A percentile compares a stretch with the other conserved stretches of the same genome.
These are phyloP conservation scores for Cladosporium sphaerospermum DNA, from an alignment of 2,329 filamentous ascomycete genomes.

Conservation along the genomic window DNA sequence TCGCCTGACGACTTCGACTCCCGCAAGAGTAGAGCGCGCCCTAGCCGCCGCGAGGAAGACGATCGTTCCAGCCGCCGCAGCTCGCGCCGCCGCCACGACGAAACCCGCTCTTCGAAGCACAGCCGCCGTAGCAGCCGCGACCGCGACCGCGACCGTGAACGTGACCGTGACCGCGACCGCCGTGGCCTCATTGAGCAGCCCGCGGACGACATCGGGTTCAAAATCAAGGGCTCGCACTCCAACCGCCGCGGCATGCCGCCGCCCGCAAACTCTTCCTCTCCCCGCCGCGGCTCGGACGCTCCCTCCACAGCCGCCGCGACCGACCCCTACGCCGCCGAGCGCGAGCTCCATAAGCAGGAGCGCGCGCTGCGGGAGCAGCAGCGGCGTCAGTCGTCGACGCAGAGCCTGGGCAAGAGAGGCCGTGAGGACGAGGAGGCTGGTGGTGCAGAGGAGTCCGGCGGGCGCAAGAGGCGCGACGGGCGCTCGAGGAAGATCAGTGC, in stretches of 20 bases:
- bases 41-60: slow-evolving; percentile 28
- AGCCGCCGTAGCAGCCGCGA: slow-evolving; percentile 33
- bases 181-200: slow-evolving; percentile 23
- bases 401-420: slow-evolving; percentile 29
- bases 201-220: slow-evolving; percentile 40
- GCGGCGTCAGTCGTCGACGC: slow-evolving; percentile 47
- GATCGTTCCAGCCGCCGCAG: slow-evolving; percentile 28
- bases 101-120: slow-evolving; percentile 35
- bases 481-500: slow-evolving; percentile 9
- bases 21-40: slow-evolving; percentile 21
- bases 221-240: slow-evolving; percentile 38
- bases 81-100: slow-evolving; percentile 45
- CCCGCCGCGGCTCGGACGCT: slow-evolving; percentile 14
- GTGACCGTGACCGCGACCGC: slow-evolving; percentile 35
- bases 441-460: slow-evolving; percentile 4
- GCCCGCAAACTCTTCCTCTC: slow-evolving; percentile 13
- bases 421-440: slow-evolving; percentile 11
- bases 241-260: slow-evolving; percentile 21
- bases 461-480: slow-evolving; percentile 8
- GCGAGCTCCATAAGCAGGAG: slow-evolving; percentile 25
- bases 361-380: slow-evolving; percentile 63
- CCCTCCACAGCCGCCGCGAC: slow-evolving; percentile 13
- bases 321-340: slow-evolving; percentile 31
- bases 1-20: slow-evolving; percentile 24
- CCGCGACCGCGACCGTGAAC: slow-evolving; percentile 33